These are phyloP conservation scores for Scheffersomyces insectosa DNA, from an alignment of 1,139 yeast genomes.

Conservation along the genomic window DNA sequence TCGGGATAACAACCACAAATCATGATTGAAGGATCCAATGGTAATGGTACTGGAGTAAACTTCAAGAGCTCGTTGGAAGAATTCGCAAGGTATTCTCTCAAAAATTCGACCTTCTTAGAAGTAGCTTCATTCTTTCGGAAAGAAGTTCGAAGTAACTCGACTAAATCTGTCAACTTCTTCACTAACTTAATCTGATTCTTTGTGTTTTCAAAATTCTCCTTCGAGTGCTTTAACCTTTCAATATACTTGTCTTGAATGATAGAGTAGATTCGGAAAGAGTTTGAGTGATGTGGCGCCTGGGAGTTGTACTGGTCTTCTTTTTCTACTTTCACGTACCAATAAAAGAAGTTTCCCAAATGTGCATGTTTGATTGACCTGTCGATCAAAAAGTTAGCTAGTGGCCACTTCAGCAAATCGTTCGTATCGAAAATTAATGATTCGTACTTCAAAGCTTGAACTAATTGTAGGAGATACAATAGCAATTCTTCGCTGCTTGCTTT, in stretches of 20 bases:
- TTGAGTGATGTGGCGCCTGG: conserved; percentile 8
- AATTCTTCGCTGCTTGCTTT: conserved; percentile 80
- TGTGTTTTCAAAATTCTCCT: conserved; percentile 39
- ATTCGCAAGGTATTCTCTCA: conserved; percentile 42
- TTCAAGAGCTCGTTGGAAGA: conserved; percentile 42
- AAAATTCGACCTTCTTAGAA: conserved; percentile 41
- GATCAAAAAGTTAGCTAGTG: conserved; percentile 77
- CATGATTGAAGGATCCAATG: conserved; percentile 67
- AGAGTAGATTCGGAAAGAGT: conserved; percentile 27
- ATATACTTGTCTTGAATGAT: conserved; percentile 41
- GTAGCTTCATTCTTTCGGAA: conserved; percentile 49
- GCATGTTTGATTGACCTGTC: conserved; percentile 68
- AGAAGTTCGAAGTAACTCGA: conserved; percentile 39
- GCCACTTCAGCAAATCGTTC: conserved; percentile 42
- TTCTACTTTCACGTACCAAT: conserved; percentile 92
- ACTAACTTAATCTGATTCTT: conserved; percentile 49
- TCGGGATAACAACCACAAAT: conserved; percentile 78
- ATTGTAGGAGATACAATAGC: conserved; percentile 77
- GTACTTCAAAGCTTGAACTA: conserved; percentile 89
- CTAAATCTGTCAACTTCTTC: conserved; percentile 42
- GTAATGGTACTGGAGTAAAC: conserved; percentile 62
- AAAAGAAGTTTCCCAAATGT: conserved; percentile 75
- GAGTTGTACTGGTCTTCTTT: conserved; percentile 61
- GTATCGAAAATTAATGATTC: conserved; percentile 41
- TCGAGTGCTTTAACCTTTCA: conserved; percentile 39